phyloP scores from a whole-genome alignment of 2,329 filamentous ascomycete species.

The Madurella fahalii region DNA sequence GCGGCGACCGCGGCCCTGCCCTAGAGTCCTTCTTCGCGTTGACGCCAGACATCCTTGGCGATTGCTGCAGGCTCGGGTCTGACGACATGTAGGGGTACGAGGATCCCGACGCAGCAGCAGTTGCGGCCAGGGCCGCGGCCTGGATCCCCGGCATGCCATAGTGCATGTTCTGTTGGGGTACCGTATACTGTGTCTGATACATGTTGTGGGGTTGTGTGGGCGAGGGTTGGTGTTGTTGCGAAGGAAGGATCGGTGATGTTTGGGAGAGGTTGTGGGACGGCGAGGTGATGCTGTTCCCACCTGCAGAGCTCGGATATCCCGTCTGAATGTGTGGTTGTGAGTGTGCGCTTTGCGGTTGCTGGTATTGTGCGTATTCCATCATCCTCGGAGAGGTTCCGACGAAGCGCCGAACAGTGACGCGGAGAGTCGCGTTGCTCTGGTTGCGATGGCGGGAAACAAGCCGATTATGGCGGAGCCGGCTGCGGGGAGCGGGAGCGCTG shows the following conservation, averaged over 20 bases:
- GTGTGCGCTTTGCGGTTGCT: constrained; percentile 64
- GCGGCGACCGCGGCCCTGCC: constrained; percentile 67
- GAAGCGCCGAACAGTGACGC: constrained; percentile 17
- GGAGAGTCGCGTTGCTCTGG: constrained; percentile 14
- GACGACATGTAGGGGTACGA: constrained; percentile 69
- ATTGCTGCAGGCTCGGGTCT: constrained; percentile 67
- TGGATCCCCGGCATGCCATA: constrained; percentile 81
- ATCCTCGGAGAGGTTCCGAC: constrained; percentile 34
- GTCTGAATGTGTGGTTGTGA: constrained; percentile 52
- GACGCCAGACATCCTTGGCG: constrained; percentile 68
- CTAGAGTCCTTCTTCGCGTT: constrained; percentile 67
- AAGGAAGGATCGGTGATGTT: constrained; percentile 74
- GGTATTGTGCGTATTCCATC: constrained; percentile 75
- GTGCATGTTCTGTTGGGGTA: constrained; percentile 70
- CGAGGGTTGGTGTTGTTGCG: constrained; percentile 66
- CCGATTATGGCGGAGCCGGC: constrained; percentile 11
- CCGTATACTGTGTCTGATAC: constrained; percentile 75
- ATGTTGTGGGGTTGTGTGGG: constrained; percentile 67
- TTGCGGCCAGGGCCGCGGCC: constrained; percentile 87
- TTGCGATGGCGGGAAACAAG: constrained; percentile 5
- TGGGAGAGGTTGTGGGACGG: constrained; percentile 70
- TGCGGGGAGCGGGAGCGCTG: constrained; percentile 11
- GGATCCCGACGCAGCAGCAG: constrained; percentile 84
- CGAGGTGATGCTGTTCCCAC: constrained; percentile 62
- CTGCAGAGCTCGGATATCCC: constrained; percentile 57